A percentile compares a stretch with the other conserved stretches of the same genome.
These are phyloP conservation scores for Ustilago curta DNA, from an alignment of 1,284 basidiomycete genomes.

Conservation along the genomic window DNA sequence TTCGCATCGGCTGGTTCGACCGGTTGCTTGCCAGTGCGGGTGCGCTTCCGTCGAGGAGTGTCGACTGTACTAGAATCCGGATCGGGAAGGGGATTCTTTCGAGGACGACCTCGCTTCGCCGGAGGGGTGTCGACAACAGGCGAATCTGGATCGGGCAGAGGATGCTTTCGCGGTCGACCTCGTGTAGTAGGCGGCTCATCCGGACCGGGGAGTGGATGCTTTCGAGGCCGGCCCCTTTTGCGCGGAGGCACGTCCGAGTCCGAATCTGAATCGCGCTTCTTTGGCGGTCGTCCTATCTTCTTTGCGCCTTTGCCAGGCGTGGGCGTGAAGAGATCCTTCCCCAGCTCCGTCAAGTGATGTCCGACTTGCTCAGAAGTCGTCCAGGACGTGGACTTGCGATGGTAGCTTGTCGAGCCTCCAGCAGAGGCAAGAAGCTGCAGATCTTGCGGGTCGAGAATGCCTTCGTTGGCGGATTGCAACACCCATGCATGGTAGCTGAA, in stretches of 20 bases:
- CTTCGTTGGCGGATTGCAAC: slow-evolving; percentile 45
- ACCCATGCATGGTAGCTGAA: slow-evolving; percentile 52
- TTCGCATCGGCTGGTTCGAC: slow-evolving; percentile 6
- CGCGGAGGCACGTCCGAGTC: slow-evolving; percentile 6
- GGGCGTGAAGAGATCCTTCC: slow-evolving; percentile 23
- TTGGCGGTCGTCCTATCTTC: slow-evolving; percentile 19
- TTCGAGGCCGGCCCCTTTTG: slow-evolving; percentile 25
- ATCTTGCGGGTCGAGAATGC: slow-evolving; percentile 32
- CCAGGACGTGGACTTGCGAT: slow-evolving; percentile 24
- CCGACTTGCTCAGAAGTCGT: slow-evolving; percentile 12
- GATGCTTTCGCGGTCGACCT: slow-evolving; percentile 29
- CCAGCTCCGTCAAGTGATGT: background rate
- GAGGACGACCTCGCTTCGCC: slow-evolving; percentile 22
- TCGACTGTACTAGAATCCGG: background rate
- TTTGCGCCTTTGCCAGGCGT: slow-evolving; percentile 11
- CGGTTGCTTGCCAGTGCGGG: slow-evolving; percentile 24
- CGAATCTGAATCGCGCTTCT: slow-evolving; percentile 15
- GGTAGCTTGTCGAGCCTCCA: slow-evolving; percentile 30
- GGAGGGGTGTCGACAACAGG: slow-evolving; percentile 2
- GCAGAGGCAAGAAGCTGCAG: slow-evolving; percentile 25
- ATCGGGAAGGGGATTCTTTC: slow-evolving; percentile 7
- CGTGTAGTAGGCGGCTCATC: slow-evolving; percentile 12
- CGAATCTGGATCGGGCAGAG: slow-evolving; percentile 6
- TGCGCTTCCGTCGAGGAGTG: slow-evolving; percentile 13
- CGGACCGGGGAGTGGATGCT: slow-evolving; percentile 3